Base-by-base conservation (phyloP, 805 yeast genomes). In the Candida ulmi region DNA sequence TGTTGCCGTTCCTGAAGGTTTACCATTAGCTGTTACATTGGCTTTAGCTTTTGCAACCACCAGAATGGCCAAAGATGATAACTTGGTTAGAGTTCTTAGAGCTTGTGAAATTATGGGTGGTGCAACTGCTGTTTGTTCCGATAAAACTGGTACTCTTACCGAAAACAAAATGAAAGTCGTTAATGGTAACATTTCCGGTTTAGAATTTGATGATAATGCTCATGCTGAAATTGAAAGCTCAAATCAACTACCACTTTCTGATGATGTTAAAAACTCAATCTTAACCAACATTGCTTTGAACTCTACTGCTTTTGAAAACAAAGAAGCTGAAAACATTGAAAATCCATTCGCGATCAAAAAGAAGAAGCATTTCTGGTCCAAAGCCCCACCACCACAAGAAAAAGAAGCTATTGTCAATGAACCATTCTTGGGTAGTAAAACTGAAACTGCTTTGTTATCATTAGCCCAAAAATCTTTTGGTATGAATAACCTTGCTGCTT, bases 21-120 rank as follows among this genome's bases (percentile, higher is more conserved):
- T 93, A 41, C 99, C 99, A 1, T 69, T 93, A 41, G 99, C 99
- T 2, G 99, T 93, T 15, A 93, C 99, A 1, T 71, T 93, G 35
- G 96, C 99, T 0, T 69, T 93, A 49, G 99, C 99, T 0, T 93
- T 93, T 68, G 99, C 99, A 2, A 93, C 99, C 2, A 90, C 96
- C 9, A 76, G 98, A 63, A 93, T 93, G 99, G 88, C 95, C 17
- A 84, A 85, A 60, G 96, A 93, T 60, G 95, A 95, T 47, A 91
- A 91, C 59, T 69, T 93, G 54, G 99, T 93, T n/a, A 79, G 99
- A 52, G 95, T 88, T 9, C 69, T 93, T 49, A 82, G 81, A 55
- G 82, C 95, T 34, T 93, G 99, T 72, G 99, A 93, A 63, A 93
- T 96, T 15, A 91, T 93, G 98, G 99, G 99, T 32, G 88, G 95